Conservation (phyloP, 257 asterid genomes). For the Solanum phureja region DNA sequence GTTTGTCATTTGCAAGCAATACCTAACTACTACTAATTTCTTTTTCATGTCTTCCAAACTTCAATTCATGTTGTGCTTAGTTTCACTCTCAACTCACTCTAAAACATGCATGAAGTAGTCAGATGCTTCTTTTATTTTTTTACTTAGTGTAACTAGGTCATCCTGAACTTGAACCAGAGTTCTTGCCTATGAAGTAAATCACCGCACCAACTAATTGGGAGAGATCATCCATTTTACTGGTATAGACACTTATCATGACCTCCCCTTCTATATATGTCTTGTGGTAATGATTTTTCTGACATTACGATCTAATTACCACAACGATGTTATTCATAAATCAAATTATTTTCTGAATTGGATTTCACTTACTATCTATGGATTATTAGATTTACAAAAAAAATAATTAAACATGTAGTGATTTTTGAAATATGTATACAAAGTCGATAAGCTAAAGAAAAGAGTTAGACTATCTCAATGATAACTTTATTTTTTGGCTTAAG, state of each 20-base stretch:
- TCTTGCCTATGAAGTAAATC: neutral
- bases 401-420: neutral
- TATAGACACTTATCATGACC: neutral
- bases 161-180: neutral
- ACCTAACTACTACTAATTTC: neutral
- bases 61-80: neutral
- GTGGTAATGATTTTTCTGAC: neutral
- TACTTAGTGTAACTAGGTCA: neutral
- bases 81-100: neutral
- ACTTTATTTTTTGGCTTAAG: neutral
- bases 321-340: neutral
- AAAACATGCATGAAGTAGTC: neutral
- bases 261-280: neutral
- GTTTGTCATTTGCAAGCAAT: slow-evolving; percentile 19
- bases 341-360: neutral
- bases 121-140: neutral
- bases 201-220: neutral
- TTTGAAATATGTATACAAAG: no score
- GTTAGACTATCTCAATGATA: neutral
- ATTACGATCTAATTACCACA: neutral
- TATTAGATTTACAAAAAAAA: neutral
- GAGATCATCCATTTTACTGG: neutral
- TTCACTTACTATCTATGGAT: neutral
- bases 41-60: neutral
- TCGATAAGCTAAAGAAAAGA: neutral